Conservation (phyloP, 2,329 filamentous ascomycete species). For the Parafenestella ontariensis region DNA sequence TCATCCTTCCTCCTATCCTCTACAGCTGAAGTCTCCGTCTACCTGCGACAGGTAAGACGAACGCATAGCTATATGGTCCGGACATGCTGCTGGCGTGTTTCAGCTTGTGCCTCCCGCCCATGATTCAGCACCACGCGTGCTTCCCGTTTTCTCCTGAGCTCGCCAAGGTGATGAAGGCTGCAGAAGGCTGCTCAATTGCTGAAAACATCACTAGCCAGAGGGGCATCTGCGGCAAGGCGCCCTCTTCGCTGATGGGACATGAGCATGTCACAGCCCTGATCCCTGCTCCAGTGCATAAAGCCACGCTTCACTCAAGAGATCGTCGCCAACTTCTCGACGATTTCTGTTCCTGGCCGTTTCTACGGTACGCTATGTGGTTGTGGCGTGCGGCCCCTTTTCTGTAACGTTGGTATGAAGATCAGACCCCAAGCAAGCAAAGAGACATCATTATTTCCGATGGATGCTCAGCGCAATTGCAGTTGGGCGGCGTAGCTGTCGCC, state of each 20-base stretch:
- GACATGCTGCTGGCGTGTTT: conserved; percentile 25
- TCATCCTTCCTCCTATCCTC: not conserved
- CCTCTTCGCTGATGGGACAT: conserved; percentile 1
- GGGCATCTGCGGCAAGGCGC: conserved; percentile 8
- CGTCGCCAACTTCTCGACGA: not conserved
- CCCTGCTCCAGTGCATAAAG: conserved; percentile 6
- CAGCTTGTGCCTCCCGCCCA: too few relatives aligned
- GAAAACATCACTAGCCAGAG: conserved; percentile 6
- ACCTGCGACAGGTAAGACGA: not conserved
- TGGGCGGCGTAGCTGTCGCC: not conserved
- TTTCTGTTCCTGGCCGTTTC: not conserved
- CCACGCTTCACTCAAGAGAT: not conserved
- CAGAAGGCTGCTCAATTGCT: conserved; percentile 3
- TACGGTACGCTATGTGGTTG: not conserved
- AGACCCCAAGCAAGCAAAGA: too few relatives aligned
- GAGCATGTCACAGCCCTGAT: conserved; percentile 4
- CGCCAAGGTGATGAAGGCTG: conserved; percentile 21
- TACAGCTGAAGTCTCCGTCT: not conserved
- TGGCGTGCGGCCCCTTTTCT: conserved; percentile 1
- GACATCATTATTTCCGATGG: not conserved
- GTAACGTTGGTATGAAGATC: not conserved
- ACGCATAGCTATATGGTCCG: not conserved
- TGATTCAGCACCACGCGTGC: conserved; percentile 23
- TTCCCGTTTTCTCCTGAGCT: conserved; percentile 10
- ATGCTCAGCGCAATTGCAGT: not conserved